Base-by-base conservation (phyloP, 2,329 filamentous ascomycete species). In the Fusarium neocosmosporiellum region DNA sequence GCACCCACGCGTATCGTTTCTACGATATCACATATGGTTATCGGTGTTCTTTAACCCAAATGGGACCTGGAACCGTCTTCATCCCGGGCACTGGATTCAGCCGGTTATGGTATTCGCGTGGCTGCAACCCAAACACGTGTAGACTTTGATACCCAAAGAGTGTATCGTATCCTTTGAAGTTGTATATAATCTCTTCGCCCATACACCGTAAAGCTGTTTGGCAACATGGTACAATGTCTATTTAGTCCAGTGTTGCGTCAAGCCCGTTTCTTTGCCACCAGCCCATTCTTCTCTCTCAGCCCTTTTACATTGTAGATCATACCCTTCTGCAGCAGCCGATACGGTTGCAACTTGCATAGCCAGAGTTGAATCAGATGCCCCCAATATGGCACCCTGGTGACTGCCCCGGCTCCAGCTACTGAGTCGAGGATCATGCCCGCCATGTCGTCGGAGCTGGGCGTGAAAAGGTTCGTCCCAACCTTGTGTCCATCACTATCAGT, bases 401-500 rank as follows among this genome's bases (percentile, higher is more conserved):
- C 41, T 16, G 29, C 2, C 2, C 41, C 59, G 20, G 16, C 14
- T 14, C 59, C 22, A 14, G 59, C 22, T 7, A 41, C 59, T 27
- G 43, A 48, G 9, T 50, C 22, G 5, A 61, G 31, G 37, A 50
- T 61, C 59, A 61, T 57, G 20, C 18, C 20, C 11, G 59, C 59
- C 59, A 62, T 62, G 16, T 39, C 22, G 16, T 62, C 41, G 3
- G 59, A 62, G 22, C 43, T 41, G 18, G 59, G 59, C 5, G 59
- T 62, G 22, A 62, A 62, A 18, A 62, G 59, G 3, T 43, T 62
- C 13, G 33, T 62, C 7, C 59, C 59, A 14, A 62, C 59, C n/a
- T 62, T 54, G 41, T 63, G 59, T 5, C 59, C 59, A 31, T 63
- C 59, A 16, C 46, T 55, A 31, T 63, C 46, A 7, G 46, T 63